phyloP scores from a whole-genome alignment of 768 basidiomycete species.

The Lactarius sanguifluus region DNA sequence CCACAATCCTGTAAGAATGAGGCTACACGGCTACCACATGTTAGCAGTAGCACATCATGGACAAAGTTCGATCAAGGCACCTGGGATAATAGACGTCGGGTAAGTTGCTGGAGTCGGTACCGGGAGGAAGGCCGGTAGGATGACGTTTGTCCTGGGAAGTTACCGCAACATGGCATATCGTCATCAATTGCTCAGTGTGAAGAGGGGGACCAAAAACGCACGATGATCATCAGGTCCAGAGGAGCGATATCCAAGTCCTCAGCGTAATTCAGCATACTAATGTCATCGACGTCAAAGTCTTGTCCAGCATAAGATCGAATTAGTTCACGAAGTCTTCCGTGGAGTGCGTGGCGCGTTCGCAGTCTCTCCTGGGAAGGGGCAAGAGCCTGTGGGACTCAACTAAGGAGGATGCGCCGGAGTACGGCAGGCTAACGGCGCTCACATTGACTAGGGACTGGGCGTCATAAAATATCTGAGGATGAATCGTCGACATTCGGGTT shows the following conservation, averaged over 20 bases:
- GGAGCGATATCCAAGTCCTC: slow-evolving; percentile 25
- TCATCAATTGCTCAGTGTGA: background rate
- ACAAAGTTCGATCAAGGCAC: background rate
- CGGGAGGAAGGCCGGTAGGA: slow-evolving; percentile 10
- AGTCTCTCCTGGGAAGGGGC: slow-evolving; percentile 8
- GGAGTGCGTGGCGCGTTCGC: slow-evolving; percentile 14
- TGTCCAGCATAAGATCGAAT: slow-evolving; percentile 11
- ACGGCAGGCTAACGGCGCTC: background rate
- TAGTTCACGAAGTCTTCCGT: slow-evolving; percentile 13
- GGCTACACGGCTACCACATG: slow-evolving; percentile 18
- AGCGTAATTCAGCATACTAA: slow-evolving; percentile 23
- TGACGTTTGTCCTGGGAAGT: slow-evolving; percentile 10
- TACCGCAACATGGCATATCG: background rate
- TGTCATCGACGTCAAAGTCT: slow-evolving; percentile 22
- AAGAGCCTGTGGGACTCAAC: slow-evolving; percentile 2
- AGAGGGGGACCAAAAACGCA: slow-evolving; percentile 1
- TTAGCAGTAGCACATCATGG: slow-evolving; percentile 5
- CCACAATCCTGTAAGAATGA: slow-evolving; percentile 18
- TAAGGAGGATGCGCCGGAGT: background rate
- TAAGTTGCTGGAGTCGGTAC: slow-evolving; percentile 6
- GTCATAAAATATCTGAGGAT: slow-evolving; percentile 21
- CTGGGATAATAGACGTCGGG: slow-evolving; percentile 26
- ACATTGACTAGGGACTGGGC: slow-evolving; percentile 18
- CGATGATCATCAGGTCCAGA: slow-evolving; percentile 24
- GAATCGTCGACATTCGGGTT: slow-evolving; percentile 10